Percentiles rank a stretch among this genome's conserved stretches.
Evolutionary conservation across 1,284 basidiomycete species (phyloP).

Genomic region (Retiboletus flavoniger): DNA sequence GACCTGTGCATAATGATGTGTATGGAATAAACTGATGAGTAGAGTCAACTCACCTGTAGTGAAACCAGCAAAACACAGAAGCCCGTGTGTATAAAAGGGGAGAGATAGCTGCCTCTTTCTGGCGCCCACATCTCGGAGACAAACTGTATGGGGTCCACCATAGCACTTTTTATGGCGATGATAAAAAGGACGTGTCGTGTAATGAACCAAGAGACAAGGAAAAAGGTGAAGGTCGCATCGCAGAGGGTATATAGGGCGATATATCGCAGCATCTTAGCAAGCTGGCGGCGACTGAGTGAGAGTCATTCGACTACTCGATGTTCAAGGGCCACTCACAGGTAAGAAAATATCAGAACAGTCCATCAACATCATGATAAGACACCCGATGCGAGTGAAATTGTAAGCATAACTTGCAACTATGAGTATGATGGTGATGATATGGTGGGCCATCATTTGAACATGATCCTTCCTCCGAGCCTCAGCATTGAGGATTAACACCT

Average conservation of each 20-base stretch:
- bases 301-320: background rate
- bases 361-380: conserved; percentile 87
- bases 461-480: conserved; percentile 93
- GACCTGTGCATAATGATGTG: conserved; percentile 41
- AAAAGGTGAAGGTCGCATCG: conserved; percentile 78
- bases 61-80: conserved; percentile 61
- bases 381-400: conserved; percentile 87
- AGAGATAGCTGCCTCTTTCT: conserved; percentile 57
- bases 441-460: conserved; percentile 94
- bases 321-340: conserved; percentile 62
- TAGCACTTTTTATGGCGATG: conserved; percentile 63
- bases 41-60: conserved; percentile 53
- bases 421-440: conserved; percentile 84
- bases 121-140: conserved; percentile 61
- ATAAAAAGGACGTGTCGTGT: conserved; percentile 83
- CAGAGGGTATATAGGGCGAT: conserved; percentile 65
- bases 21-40: conserved; percentile 9
- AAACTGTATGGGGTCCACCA: conserved; percentile 48
- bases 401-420: conserved; percentile 77
- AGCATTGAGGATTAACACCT: conserved; percentile 89
- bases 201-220: conserved; percentile 86
- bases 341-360: conserved; percentile 92
- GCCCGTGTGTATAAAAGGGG: conserved; percentile 40
- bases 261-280: conserved; percentile 95
- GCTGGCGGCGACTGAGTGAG: conserved; percentile 40